These are phyloP conservation scores for Verticillium dahliae DNA, from an alignment of 2,329 filamentous ascomycete species.

Conservation along the genomic window DNA sequence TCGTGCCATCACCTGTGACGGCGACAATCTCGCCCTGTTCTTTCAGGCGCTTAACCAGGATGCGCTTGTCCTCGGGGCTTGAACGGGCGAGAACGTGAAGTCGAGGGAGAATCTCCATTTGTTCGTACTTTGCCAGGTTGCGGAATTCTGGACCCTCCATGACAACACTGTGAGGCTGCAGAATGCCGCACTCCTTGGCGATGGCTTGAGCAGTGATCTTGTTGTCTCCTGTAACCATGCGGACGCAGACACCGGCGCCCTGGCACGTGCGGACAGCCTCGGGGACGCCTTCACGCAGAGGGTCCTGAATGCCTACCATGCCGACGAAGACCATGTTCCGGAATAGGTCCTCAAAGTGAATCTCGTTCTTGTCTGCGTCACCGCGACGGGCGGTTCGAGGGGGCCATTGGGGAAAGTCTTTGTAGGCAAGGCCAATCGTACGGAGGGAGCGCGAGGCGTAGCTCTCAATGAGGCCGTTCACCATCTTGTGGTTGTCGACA, in stretches of 20 bases:
- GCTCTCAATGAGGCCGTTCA: slow-evolving; percentile 64
- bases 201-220: slow-evolving; percentile 73
- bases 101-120: slow-evolving; percentile 60
- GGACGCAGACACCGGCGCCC: slow-evolving; percentile 68
- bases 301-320: slow-evolving; percentile 76
- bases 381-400: slow-evolving; percentile 52
- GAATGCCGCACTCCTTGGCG: slow-evolving; percentile 71
- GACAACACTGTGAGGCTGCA: slow-evolving; percentile 59
- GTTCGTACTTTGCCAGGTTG: slow-evolving; percentile 59
- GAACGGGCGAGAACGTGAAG: slow-evolving; percentile 69
- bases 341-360: slow-evolving; percentile 62
- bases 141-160: slow-evolving; percentile 77
- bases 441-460: slow-evolving; percentile 77
- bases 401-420: slow-evolving; percentile 81
- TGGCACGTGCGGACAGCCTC: slow-evolving; percentile 70
- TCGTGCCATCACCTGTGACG: slow-evolving; percentile 78
- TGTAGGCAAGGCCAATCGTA: slow-evolving; percentile 78
- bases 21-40: slow-evolving; percentile 71
- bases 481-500: slow-evolving; percentile 43
- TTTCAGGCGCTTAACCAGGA: slow-evolving; percentile 65
- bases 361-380: slow-evolving; percentile 51
- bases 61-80: slow-evolving; percentile 70
- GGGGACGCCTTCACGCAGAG: slow-evolving; percentile 66
- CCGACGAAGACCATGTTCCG: slow-evolving; percentile 61
- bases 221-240: slow-evolving; percentile 85